phyloP scores from a whole-genome alignment of 2,329 filamentous ascomycete genomes.

The Anthostomella pinea region DNA sequence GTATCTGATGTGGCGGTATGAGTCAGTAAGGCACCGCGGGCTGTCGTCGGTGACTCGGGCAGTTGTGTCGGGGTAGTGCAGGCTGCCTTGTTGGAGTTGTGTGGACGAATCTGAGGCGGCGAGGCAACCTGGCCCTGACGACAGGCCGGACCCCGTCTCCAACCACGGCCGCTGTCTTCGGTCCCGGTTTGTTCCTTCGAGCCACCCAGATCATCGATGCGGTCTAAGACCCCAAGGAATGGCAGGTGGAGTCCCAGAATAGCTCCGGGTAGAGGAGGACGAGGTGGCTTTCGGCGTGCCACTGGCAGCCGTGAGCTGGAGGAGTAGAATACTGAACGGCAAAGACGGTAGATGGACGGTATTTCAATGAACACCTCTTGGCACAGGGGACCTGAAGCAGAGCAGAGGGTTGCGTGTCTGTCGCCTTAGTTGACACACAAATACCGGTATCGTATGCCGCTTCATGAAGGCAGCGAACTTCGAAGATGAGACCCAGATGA shows the following conservation, averaged over 20 bases:
- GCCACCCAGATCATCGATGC: conserved; percentile 6
- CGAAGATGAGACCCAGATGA: neutral
- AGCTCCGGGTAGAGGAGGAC: conserved; percentile 12
- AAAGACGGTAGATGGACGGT: neutral
- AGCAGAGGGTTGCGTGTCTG: conserved; percentile 9
- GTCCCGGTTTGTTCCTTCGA: no score
- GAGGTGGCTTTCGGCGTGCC: conserved; percentile 18
- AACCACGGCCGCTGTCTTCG: no score
- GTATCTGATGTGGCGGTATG: no score
- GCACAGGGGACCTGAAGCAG: conserved; percentile 8
- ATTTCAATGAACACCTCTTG: conserved; percentile 4
- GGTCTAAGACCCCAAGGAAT: neutral
- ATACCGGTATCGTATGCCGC: no score
- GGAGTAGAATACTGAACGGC: neutral
- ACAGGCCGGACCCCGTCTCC: no score
- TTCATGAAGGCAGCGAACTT: neutral
- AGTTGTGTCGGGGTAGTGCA: no score
- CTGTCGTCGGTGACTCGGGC: no score
- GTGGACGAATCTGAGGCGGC: no score
- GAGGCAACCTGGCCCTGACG: no score
- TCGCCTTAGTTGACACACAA: conserved; percentile 19
- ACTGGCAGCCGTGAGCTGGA: conserved; percentile 10
- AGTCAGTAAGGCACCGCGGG: no score
- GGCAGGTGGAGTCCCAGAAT: no score
- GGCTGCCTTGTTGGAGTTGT: no score